Evolutionary conservation across 352 stramenopile genomes (phyloP).

Genomic region (Phytophthora capsici): DNA sequence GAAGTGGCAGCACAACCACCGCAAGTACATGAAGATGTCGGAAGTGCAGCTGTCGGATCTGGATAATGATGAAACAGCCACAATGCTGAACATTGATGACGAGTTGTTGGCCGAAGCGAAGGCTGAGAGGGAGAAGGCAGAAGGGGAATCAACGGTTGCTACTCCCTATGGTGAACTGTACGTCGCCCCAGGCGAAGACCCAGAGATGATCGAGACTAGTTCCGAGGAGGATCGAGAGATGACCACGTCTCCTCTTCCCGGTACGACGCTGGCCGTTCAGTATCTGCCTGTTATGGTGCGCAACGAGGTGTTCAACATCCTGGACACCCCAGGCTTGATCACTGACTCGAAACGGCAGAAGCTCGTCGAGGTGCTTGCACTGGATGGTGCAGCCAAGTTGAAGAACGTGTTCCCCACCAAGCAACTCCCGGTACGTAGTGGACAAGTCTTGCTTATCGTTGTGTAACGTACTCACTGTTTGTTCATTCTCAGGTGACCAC

Average conservation of each 20-base stretch:
- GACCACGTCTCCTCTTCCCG: conserved; percentile 91
- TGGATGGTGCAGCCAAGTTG: conserved; percentile 66
- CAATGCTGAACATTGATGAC: conserved; percentile 70
- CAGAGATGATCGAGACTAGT: conserved; percentile 73
- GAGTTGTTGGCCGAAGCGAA: conserved; percentile 31
- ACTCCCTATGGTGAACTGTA: conserved; percentile 50
- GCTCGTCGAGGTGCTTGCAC: conserved; percentile 78
- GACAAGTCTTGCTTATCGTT: background rate
- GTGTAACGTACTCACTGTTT: conserved; percentile 1
- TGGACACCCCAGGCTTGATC: conserved; percentile 84
- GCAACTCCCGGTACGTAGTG: conserved; percentile 58
- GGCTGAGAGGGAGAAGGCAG: conserved; percentile 13
- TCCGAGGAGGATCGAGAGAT: conserved; percentile 73
- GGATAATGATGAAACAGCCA: conserved; percentile 45
- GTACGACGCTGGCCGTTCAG: conserved; percentile 90
- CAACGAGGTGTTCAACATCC: conserved; percentile 84
- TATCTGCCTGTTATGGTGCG: conserved; percentile 79
- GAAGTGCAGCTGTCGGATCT: conserved; percentile 66
- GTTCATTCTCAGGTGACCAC: conserved; percentile 57
- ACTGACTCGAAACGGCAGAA: conserved; percentile 80
- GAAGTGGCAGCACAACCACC: conserved; percentile 88
- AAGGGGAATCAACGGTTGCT: conserved; percentile 18
- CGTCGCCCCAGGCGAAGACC: conserved; percentile 60
- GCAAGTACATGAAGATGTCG: conserved; percentile 84
- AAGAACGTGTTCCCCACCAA: conserved; percentile 84